A percentile compares a stretch with the other conserved stretches of the same genome.
Conservation (phyloP, 2,329 filamentous ascomycete genomes). For the Celoporthe dispersa region DNA sequence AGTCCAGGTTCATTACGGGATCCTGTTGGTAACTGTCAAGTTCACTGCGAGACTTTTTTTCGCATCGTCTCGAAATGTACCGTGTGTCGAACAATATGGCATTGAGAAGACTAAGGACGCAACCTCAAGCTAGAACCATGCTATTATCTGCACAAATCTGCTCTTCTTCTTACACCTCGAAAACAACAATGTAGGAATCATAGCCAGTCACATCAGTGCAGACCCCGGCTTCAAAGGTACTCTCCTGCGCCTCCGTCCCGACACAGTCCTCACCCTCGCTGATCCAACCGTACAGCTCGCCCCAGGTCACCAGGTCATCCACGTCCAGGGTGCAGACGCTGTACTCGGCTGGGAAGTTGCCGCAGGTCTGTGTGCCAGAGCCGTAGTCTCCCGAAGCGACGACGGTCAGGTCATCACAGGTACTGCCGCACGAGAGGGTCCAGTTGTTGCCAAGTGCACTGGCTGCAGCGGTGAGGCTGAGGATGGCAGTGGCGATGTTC, state of each 20-base stretch:
- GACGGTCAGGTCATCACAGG: background rate
- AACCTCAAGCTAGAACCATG: background rate
- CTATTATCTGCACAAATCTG: background rate
- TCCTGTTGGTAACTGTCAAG: too few species aligned
- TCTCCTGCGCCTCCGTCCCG: background rate
- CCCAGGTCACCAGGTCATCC: background rate
- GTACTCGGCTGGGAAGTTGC: slow-evolving; percentile 1
- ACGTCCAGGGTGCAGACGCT: background rate
- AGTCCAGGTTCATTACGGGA: too few species aligned
- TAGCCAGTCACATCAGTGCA: background rate
- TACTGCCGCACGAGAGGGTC: slow-evolving; percentile 6
- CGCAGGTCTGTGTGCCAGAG: slow-evolving; percentile 5
- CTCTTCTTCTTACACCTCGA: background rate
- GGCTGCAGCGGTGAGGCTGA: background rate
- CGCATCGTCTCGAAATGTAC: too few species aligned
- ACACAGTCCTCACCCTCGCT: slow-evolving; percentile 4
- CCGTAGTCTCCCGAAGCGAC: slow-evolving; percentile 1
- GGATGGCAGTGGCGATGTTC: background rate
- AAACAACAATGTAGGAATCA: slow-evolving; percentile 5
- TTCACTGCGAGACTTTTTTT: too few species aligned
- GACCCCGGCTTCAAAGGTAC: background rate
- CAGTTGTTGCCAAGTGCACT: slow-evolving; percentile 7
- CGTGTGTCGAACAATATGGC: too few species aligned
- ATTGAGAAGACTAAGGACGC: too few species aligned
- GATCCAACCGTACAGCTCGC: slow-evolving; percentile 6